Evolutionary conservation across 2,329 filamentous ascomycete species (phyloP).

Genomic region (Ascochyta viciae-villosae): DNA sequence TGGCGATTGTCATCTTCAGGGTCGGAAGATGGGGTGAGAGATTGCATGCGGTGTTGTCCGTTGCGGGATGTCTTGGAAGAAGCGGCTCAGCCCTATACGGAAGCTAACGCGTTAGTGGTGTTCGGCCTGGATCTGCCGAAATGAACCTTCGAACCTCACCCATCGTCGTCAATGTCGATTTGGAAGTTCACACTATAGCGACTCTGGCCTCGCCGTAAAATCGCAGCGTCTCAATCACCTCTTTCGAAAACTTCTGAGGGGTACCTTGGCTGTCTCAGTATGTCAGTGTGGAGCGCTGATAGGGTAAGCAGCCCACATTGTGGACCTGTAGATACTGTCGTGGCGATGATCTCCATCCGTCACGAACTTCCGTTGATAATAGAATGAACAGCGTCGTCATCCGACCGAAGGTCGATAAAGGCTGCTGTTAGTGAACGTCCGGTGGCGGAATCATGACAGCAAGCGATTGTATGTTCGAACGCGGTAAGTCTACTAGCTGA

Average conservation of each 20-base stretch:
- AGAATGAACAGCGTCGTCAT: constrained; percentile 1
- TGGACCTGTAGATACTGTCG: constrained; percentile 3
- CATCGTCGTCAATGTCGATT: background rate
- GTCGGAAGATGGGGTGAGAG: constrained; percentile 13
- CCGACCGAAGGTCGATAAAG: background rate
- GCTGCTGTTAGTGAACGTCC: background rate
- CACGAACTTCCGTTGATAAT: constrained; percentile 3
- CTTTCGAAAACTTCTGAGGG: background rate
- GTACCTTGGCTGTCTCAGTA: background rate
- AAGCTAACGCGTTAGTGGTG: constrained; percentile 5
- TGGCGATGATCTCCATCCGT: constrained; percentile 15
- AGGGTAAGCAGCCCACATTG: constrained; percentile 5
- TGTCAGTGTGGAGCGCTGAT: constrained; percentile 11
- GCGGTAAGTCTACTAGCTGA: background rate
- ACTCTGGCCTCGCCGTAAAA: background rate
- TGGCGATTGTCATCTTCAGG: constrained; percentile 13
- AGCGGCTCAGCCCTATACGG: constrained; percentile 17
- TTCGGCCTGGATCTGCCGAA: constrained; percentile 8
- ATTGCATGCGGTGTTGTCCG: constrained; percentile 5
- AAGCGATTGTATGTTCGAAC: background rate
- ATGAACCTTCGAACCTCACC: constrained; percentile 5
- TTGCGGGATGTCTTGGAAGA: constrained; percentile 12
- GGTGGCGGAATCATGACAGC: background rate
- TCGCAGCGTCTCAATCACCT: background rate
- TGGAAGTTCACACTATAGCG: background rate